Base-by-base conservation (phyloP, 331 rosid genomes). In the Quercus tomentella region DNA sequence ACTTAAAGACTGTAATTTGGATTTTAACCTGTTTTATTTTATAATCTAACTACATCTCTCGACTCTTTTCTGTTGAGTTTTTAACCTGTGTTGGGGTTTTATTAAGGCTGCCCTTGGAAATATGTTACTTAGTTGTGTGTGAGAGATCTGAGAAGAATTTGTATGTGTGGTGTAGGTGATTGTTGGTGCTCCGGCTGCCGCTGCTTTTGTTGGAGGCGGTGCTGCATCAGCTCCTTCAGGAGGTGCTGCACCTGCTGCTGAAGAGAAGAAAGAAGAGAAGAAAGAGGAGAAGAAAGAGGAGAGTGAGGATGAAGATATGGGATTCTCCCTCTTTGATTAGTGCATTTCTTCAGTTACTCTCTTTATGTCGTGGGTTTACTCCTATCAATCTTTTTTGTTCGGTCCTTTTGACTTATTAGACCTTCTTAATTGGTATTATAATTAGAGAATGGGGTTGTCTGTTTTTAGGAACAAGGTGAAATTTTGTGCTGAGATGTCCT, bases 271-370 rank as follows among this genome's bases (percentile, higher is more conserved):
- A 76, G 87, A 93, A 78, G 93, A 95, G 52, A 87, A 89, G 72
- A 33, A 67, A 20, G 72, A 67, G 80, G 89, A 76, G 8, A 97
- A 75, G 78, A 87, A 83, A 45, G 91, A 95, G 31, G 99, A 94
- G 79, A 89, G 89, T n/a, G 99, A 95, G 1, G 99, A 90, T 0
- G 98, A 41, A 41, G 45, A 95, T 33, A 23, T 95, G 90, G 97
- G 99, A 66, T 73, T 95, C 49, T 90, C 97, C 31, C 98, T 95
- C 56, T 95, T 95, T 77, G 99, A 95, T 88, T 93, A 95, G 88
- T 65, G 65, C 37, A 66, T 54, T 30, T 22, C 51, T 52, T 20
- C 18, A 5, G 25, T 35, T 25, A n/a, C 22, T 30, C 14, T 67
- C 10, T 18, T 63, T 33, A 49, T 70, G 17, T 65, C 0, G 1